Percentiles rank a stretch among this genome's conserved stretches.
Evolutionary conservation across 73 alveolate species (phyloP).

Genomic region (Paramecium bursaria): DNA sequence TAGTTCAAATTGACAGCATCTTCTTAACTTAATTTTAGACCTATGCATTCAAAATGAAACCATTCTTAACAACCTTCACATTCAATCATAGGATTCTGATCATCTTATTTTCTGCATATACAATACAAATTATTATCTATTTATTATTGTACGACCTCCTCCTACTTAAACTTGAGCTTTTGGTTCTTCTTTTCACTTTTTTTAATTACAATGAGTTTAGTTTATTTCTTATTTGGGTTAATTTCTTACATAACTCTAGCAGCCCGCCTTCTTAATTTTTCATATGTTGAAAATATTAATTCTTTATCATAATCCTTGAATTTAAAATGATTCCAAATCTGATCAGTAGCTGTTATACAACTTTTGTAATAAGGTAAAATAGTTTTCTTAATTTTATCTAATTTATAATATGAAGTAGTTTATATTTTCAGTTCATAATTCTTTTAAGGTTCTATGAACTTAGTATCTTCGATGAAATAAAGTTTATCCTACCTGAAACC

Average conservation of each 20-base stretch:
- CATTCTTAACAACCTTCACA: slow-evolving; percentile 55
- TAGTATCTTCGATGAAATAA: background rate
- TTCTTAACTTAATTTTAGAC: background rate
- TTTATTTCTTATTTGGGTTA: slow-evolving; percentile 33
- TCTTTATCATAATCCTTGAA: slow-evolving; percentile 43
- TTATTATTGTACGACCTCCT: background rate
- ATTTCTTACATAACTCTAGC: slow-evolving; percentile 39
- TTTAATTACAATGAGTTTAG: slow-evolving; percentile 3
- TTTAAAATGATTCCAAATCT: slow-evolving; percentile 27
- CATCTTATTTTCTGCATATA: slow-evolving; percentile 46
- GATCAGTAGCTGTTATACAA: slow-evolving; percentile 50
- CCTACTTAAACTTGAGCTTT: background rate
- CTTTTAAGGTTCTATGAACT: background rate
- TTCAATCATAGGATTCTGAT: slow-evolving; percentile 19
- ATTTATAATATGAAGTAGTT: background rate
- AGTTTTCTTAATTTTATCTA: background rate
- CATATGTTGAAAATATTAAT: slow-evolving; percentile 38
- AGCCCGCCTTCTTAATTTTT: slow-evolving; percentile 54
- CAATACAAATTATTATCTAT: slow-evolving; percentile 49
- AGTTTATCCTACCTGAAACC: background rate
- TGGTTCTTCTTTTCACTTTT: slow-evolving; percentile 30
- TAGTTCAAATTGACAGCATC: background rate
- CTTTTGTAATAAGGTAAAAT: slow-evolving; percentile 19
- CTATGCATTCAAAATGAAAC: slow-evolving; percentile 61
- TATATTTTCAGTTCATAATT: slow-evolving; percentile 13